phyloP scores from a whole-genome alignment of 2,329 filamentous ascomycete genomes.

The Arthrobotrys pseudoclavata region DNA sequence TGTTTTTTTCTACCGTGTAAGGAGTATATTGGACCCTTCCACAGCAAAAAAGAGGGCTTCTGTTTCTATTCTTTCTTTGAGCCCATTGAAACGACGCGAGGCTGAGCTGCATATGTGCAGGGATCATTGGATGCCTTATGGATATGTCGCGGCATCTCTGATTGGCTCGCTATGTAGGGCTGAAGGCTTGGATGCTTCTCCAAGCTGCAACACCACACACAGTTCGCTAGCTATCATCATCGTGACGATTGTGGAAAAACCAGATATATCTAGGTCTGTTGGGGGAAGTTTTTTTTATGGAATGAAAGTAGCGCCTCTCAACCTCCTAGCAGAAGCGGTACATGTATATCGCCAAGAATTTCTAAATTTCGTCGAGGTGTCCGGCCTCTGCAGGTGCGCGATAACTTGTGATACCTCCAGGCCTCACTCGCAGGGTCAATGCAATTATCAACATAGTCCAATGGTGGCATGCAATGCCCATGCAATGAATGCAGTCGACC shows the following conservation, averaged over 20 bases:
- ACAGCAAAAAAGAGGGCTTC: conserved; percentile 29
- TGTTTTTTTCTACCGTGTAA: conserved; percentile 13
- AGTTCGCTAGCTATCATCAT: conserved; percentile 32
- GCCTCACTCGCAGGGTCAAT: conserved; percentile 17
- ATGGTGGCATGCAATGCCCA: conserved; percentile 24
- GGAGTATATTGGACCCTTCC: conserved; percentile 20
- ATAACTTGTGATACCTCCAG: conserved; percentile 31
- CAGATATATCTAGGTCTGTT: conserved; percentile 1
- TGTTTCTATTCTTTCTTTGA: conserved; percentile 57
- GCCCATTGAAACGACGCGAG: conserved; percentile 51
- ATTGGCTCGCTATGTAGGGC: conserved; percentile 57
- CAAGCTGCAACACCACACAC: conserved; percentile 57
- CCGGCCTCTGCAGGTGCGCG: conserved; percentile 1
- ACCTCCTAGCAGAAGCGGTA: neutral
- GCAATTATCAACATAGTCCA: conserved; percentile 40
- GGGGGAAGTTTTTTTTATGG: neutral
- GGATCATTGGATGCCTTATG: conserved; percentile 58
- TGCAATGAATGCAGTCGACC: conserved; percentile 18
- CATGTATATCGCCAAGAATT: neutral
- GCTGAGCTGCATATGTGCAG: conserved; percentile 60
- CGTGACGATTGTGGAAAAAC: conserved; percentile 12
- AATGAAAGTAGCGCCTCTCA: neutral
- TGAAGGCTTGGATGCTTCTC: conserved; percentile 44
- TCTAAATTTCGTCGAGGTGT: conserved; percentile 3
- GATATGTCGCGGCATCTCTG: conserved; percentile 46